These are phyloP conservation scores for Penicillium bovifimosum DNA, from an alignment of 495 filamentous ascomycete species.

Conservation along the genomic window DNA sequence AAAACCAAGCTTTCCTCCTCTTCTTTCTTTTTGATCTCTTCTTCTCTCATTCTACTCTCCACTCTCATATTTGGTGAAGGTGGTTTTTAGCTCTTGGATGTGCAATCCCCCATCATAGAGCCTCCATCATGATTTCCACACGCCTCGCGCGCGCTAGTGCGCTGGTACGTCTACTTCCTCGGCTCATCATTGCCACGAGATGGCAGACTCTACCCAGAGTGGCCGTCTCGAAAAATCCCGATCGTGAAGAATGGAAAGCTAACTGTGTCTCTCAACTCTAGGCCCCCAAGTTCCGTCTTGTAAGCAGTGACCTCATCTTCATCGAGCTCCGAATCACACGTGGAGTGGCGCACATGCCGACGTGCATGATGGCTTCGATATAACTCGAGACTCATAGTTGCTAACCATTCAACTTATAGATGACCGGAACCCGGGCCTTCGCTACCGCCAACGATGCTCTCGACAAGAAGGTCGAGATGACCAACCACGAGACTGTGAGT, in stretches of 20 bases:
- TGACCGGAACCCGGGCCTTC: constrained; percentile 48
- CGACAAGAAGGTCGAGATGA: constrained; percentile 77
- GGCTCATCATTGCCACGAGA: background rate
- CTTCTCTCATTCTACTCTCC: constrained; percentile 30
- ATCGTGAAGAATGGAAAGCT: constrained; percentile 15
- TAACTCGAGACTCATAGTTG: constrained; percentile 3
- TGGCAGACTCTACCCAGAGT: constrained; percentile 3
- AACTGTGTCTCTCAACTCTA: constrained; percentile 19
- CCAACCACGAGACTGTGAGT: constrained; percentile 63
- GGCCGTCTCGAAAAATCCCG: background rate
- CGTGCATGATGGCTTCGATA: background rate
- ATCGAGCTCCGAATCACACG: constrained; percentile 2
- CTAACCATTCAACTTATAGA: constrained; percentile 29
- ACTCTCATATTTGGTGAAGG: constrained; percentile 39
- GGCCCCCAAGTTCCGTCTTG: constrained; percentile 50
- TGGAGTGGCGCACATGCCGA: constrained; percentile 5
- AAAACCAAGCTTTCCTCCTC: constrained; percentile 42
- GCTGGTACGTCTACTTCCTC: constrained; percentile 43
- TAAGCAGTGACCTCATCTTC: constrained; percentile 39
- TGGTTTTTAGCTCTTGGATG: constrained; percentile 40
- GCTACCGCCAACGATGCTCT: constrained; percentile 62
- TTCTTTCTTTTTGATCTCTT: constrained; percentile 29
- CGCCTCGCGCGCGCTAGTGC: constrained; percentile 52
- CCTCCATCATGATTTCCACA: constrained; percentile 52
- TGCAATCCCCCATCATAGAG: constrained; percentile 31